Evolutionary conservation across 441 rosid species (phyloP), one percentile per base, ranked within the genome.

Genomic region (Dalechampia spathulata): DNA sequence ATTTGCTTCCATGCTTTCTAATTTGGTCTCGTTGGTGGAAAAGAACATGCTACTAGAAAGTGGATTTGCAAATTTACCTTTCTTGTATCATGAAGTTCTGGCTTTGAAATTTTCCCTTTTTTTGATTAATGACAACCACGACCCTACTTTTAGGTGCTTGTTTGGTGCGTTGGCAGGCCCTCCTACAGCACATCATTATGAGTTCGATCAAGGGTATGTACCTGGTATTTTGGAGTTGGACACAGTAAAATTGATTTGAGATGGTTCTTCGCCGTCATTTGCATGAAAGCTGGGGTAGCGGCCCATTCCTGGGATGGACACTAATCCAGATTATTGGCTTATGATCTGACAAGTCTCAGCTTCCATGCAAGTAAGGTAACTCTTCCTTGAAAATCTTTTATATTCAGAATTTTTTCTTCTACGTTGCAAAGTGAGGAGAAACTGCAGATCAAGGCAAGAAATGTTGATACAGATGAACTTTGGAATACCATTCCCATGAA

Each of bases 81-180:
- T 17, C 36, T 37, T 37, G 15, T 5, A 2, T 12, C 13, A 23
- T 47, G 17, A 7, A 2, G 20, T 19, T 51, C 16, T 34, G n/a
- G 25, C 30, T 47, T n/a, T 34, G 21, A 43, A 43, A 20, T 38
- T 40, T 20, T 16, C 9, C 39, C 51, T 15, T 19, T 22, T 44
- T 32, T 6, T 19, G 11, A 25, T 13, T n/a, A n/a, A n/a, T 30
- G 34, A 6, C 15, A 22, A n/a, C 4, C 6, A 30, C 44, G 52
- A 42, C 41, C 36, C 55, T 19, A 26, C 26, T 56, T 57, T 13
- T 34, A 55, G 64, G 54, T 48, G 26, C 50, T 61, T 65, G 48
- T 19, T 44, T 34, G 30, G 11, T 19, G 32, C 48, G 19, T 15
- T 32, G 16, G 28, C 49, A 60, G 47, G 6, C 23, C 30, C 20